Evolutionary conservation across 306 rosid species (phyloP), one percentile per base, ranked within the genome.

Genomic region (Potentilla sterilis): DNA sequence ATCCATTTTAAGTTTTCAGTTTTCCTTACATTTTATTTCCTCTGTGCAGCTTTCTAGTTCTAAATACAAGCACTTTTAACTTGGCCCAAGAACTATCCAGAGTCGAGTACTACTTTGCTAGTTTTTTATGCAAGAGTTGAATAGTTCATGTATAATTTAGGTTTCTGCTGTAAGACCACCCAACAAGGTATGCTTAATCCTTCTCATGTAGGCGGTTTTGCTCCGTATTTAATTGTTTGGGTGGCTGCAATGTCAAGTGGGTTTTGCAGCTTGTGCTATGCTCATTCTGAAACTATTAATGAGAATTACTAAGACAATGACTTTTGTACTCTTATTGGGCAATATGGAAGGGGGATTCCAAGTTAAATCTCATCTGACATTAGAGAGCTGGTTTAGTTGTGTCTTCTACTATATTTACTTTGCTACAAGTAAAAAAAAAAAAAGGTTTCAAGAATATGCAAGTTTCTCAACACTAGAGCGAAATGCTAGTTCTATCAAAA

Each of bases 231-330:
- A 28, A 35, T 62, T 43, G 19, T 61, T 11, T 74, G 43, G 69
- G 58, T 59, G 77, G 77, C 11, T 58, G 69, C 69, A 41, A 28
- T 58, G 40, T 10, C 55, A 58, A 24, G 28, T 58, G 28, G 19
- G 12, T 28, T 58, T 6, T 16, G 69, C 42, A 28, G 19, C 46
- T 57, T 41, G 7, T 57, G 10, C 58, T 55, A 34, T 38, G 52
- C 12, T 16, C 24, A 9, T 47, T 46, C 47, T 69, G 59, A 47
- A 69, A 15, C 28, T 47, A 16, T 2, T 15, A 2, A 37, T 28
- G 21, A 18, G 8, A 47, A 44, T 11, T 24, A 44, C 21, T 11
- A 21, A 67, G 32, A 12, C 16, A 24, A 65, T 65, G 5, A 9
- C 42, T 35, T 15, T 15, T 13, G 34, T 15, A 35, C 11, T 41